Base-by-base conservation (phyloP, 805 yeast species). In the Candida ipomoeae region DNA sequence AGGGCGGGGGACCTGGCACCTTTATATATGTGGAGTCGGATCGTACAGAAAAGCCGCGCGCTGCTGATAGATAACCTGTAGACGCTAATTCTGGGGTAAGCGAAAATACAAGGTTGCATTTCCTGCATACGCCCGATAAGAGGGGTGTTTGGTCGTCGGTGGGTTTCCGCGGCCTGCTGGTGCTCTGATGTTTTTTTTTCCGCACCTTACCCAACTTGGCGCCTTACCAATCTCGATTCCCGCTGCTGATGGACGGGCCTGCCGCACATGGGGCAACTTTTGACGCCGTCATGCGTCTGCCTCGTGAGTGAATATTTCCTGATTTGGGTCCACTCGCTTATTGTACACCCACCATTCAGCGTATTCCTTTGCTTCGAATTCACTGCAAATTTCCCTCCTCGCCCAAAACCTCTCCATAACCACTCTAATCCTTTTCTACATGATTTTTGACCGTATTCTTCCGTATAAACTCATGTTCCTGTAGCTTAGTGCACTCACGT, bases 101-200 rank as follows among this genome's bases (percentile, higher is more conserved):
- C 36, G 31, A 44, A 47, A 34, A 34, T 44, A 44, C 43, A 34
- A 48, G 36, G 50, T 48, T 48, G 50, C 50, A 48, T 42, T 43
- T 42, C 48, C 43, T 38, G 43, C 48, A 38, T 13, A 42, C 21
- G 5, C 31, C 4, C 3, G 43, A 40, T 40, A 40, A 40, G 43
- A 40, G 34, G 15, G 34, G 43, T 20, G 6, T 23, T 2, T 13
- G 11, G 5, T 40, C 31, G 3, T n/a, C 2, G 4, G 8, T 29
- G 15, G 43, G 20, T 3, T n/a, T 23, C 11, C 29, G 41, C 41
- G 11, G 14, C 2, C 41, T 13, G 31, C 10, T 14, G 41, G 23
- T 36, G 14, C 39, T 36, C 21, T 5, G 39, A 5, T 11, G 39
- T 18, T 26, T 26, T 23, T 23, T 23, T 26, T 26, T 8, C 29